Conservation (phyloP, 2,329 filamentous ascomycete species). For the Calonectria leucothoes region DNA sequence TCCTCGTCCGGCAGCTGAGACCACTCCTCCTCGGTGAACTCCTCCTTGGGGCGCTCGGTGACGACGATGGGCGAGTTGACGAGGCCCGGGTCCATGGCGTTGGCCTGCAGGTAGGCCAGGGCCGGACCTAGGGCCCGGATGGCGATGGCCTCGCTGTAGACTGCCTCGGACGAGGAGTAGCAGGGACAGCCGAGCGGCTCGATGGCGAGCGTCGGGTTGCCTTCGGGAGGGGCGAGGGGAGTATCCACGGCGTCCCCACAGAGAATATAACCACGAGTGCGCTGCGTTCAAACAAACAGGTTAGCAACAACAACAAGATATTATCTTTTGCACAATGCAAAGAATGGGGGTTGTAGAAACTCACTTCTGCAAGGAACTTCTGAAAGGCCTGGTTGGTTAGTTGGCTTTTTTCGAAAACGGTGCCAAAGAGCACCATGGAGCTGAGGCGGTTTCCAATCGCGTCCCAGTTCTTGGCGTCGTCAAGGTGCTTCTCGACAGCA, state of each 20-base stretch:
- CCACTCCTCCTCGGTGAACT: constrained; percentile 46
- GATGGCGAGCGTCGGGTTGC: constrained; percentile 56
- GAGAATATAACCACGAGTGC: constrained; percentile 70
- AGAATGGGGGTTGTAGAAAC: constrained; percentile 30
- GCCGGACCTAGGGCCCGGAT: constrained; percentile 64
- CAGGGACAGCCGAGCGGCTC: constrained; percentile 71
- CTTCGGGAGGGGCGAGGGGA: constrained; percentile 64
- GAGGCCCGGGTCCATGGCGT: constrained; percentile 56
- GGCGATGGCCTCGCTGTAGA: constrained; percentile 72
- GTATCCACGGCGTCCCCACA: constrained; percentile 63
- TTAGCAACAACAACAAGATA: constrained; percentile 22
- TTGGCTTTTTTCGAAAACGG: constrained; percentile 52
- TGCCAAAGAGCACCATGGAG: constrained; percentile 63
- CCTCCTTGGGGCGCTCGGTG: constrained; percentile 30
- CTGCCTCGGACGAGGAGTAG: constrained; percentile 73
- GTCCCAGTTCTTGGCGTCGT: constrained; percentile 63
- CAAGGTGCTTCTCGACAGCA: constrained; percentile 68
- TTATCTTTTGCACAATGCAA: neutral
- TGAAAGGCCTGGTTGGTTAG: constrained; percentile 59
- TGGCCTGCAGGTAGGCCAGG: constrained; percentile 70
- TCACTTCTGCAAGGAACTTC: constrained; percentile 63
- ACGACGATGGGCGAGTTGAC: constrained; percentile 54
- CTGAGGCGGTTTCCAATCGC: constrained; percentile 56
- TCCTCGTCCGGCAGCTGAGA: constrained; percentile 42
- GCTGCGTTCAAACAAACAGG: constrained; percentile 52